phyloP scores from a whole-genome alignment of 2,329 filamentous ascomycete species.

The Stromatinia cepivora region DNA sequence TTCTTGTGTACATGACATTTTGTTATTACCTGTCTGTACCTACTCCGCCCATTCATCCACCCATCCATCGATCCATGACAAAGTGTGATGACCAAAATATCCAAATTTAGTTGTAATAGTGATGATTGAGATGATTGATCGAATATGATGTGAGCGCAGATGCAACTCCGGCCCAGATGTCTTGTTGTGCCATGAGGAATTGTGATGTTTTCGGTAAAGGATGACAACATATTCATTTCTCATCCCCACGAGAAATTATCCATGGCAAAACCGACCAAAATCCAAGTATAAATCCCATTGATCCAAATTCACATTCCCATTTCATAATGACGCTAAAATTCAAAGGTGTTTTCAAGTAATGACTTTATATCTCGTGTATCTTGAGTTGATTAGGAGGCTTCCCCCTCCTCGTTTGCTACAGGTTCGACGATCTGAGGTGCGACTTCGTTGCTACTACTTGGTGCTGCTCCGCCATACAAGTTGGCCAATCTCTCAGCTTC shows the following conservation, averaged over 20 bases:
- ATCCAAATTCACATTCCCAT: constrained; percentile 22
- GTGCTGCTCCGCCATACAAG: constrained; percentile 28
- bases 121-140: not conserved
- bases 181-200: not conserved
- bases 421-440: constrained; percentile 25
- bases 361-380: constrained; percentile 17
- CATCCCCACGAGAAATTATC: not conserved
- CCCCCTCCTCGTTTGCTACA: constrained; percentile 26
- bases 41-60: not conserved
- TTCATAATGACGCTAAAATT: constrained; percentile 34
- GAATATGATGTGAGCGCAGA: not conserved
- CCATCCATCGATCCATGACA: not conserved
- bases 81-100: not conserved
- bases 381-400: constrained; percentile 30
- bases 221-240: not conserved
- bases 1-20: not conserved
- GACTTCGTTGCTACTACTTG: constrained; percentile 29
- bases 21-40: not conserved
- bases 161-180: not conserved
- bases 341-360: constrained; percentile 23
- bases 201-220: not conserved
- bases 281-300: not conserved
- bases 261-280: not conserved
- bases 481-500: constrained; percentile 68
- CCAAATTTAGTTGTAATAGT: not conserved